phyloP scores from a whole-genome alignment of 176 grass and related monocot species.

The Triticum timopheevii region DNA sequence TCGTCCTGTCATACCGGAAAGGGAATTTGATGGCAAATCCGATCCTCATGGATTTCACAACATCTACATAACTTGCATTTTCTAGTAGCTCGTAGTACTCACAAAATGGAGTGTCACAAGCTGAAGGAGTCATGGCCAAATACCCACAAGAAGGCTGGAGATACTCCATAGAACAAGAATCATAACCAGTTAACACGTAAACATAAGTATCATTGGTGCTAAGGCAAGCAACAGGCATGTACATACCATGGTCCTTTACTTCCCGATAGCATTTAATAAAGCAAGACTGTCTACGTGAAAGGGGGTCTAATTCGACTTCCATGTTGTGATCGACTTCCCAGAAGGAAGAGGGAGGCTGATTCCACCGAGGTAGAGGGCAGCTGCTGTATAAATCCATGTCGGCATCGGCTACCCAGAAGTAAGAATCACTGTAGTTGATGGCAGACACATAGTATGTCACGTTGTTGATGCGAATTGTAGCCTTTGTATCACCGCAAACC shows the following conservation, averaged over 20 bases:
- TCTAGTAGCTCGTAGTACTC: too few relatives aligned
- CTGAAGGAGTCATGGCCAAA: conserved; percentile 13
- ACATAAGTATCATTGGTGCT: conserved; percentile 13
- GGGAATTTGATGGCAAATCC: conserved; percentile 14
- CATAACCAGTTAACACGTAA: not conserved
- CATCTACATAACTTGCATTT: conserved; percentile 12
- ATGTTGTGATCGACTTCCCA: not conserved
- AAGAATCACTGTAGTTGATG: not conserved
- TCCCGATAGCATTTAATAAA: not conserved
- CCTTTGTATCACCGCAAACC: not conserved
- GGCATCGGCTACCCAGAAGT: not conserved
- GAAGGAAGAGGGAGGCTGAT: not conserved
- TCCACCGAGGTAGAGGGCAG: not conserved
- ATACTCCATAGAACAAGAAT: not conserved
- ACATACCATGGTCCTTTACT: not conserved
- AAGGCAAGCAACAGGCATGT: conserved; percentile 16
- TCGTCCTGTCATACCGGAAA: not conserved
- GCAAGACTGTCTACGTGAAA: not conserved
- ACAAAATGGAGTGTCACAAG: not conserved
- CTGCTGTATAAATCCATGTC: not conserved
- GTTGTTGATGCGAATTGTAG: not conserved
- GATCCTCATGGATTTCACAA: not conserved
- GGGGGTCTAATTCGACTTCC: not conserved
- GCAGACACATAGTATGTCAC: not conserved
- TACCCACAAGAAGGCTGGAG: conserved; percentile 34